Base-by-base conservation (phyloP, 495 filamentous ascomycete species). In the Neurospora sp. region DNA sequence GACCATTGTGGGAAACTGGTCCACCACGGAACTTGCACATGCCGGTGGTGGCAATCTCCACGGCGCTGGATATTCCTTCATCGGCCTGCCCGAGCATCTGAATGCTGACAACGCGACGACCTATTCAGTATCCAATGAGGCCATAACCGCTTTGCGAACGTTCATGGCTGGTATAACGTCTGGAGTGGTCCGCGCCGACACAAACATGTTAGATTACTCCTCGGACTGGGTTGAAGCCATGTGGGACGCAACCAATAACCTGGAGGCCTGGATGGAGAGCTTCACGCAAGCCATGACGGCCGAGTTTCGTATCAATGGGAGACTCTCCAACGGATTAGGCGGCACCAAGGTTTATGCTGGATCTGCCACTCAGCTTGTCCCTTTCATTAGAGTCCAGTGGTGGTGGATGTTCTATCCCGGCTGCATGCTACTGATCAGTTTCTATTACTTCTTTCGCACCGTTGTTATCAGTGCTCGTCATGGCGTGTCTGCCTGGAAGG, bases 171-270 rank as follows among this genome's bases (percentile, higher is more conserved):
- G 68, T 8, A 73, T 81, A 20, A 76, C 78, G 22, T 37, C 59
- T 31, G 81, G 81, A 35, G 79, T 78, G 38, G 81, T 78, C 46
- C 75, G 72, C 27, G 76, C 73, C 18, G 72, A 75, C 20, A 42
- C 72, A 12, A 77, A 73, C 44, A 76, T 65, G 10, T 35, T 81
- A 42, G 69, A 76, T 39, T 79, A 80, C 39, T 79, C 81, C n/a
- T 81, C 80, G 9, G 81, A 82, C 74, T 83, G 81, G 81, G 78
- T 80, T 70, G 77, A 82, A 65, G 81, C 81, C 37, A 78, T 82
- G 73, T 77, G 76, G 71, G 78, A 79, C 61, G 77, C 81, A 22
- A 75, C 74, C 16, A 69, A 74, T 20, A 69, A 76, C 69, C 75
- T 81, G 22, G 39, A 73, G 6, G 70, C 69, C 40, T 82, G 80